Evolutionary conservation across 2,329 filamentous ascomycete species (phyloP).

Genomic region (Colletotrichum sp.): DNA sequence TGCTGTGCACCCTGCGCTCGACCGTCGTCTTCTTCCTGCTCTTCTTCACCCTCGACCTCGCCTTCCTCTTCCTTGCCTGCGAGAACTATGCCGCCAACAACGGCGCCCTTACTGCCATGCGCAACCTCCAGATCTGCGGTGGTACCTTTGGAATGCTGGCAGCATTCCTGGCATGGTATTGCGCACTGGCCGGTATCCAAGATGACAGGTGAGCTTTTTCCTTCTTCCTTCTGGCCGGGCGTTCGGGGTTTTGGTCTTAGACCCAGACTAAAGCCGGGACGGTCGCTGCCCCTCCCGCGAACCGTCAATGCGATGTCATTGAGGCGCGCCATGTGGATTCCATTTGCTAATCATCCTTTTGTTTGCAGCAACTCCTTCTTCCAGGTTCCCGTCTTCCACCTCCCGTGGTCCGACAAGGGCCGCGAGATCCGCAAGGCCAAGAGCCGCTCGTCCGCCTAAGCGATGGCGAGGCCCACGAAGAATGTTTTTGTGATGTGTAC

Average conservation of each 20-base stretch:
- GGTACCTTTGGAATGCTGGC: constrained; percentile 82
- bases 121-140: constrained; percentile 68
- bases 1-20: constrained; percentile 76
- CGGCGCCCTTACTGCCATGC: constrained; percentile 47
- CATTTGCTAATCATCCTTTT: constrained; percentile 26
- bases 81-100: constrained; percentile 62
- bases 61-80: constrained; percentile 75
- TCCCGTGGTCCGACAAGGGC: constrained; percentile 89
- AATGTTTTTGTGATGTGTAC: neutral
- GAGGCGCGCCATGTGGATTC: neutral
- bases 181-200: constrained; percentile 80
- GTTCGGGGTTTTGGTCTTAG: neutral
- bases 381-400: constrained; percentile 88
- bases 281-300: neutral
- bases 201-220: constrained; percentile 63
- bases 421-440: constrained; percentile 59
- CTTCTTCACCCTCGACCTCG: constrained; percentile 77
- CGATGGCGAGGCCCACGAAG: neutral
- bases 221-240: neutral
- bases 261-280: neutral
- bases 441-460: constrained; percentile 40
- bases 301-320: neutral
- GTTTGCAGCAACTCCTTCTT: constrained; percentile 79
- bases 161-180: constrained; percentile 87
- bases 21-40: constrained; percentile 79